Percentiles rank a stretch among this genome's conserved stretches.
These are phyloP conservation scores for Bacterosira constricta DNA, from an alignment of 108 stramenopile genomes.

Conservation along the genomic window DNA sequence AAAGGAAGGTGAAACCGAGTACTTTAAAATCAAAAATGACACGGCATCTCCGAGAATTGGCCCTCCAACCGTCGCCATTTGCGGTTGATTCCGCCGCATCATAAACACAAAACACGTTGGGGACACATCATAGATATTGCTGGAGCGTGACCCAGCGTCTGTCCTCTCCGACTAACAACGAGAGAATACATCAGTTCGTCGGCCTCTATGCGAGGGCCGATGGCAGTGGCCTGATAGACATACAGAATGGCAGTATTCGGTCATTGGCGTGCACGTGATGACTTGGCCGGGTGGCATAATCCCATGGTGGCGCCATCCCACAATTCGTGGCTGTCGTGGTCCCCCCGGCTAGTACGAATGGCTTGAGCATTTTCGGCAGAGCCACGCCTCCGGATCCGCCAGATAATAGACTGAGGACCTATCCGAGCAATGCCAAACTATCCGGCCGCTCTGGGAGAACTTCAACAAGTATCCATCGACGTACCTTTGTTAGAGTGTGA, in stretches of 20 bases:
- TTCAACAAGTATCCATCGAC: neutral
- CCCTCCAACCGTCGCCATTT: too few species aligned
- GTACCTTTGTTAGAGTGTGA: too few species aligned
- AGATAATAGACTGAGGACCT: neutral
- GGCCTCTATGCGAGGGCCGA: neutral
- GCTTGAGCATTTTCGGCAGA: neutral
- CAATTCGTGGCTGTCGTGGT: neutral
- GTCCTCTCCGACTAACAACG: constrained; percentile 21
- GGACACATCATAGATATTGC: too few species aligned
- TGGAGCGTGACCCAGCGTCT: neutral
- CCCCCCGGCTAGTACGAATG: neutral
- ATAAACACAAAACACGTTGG: too few species aligned
- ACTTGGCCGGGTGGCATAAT: neutral
- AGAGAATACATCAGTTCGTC: neutral
- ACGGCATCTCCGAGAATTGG: too few species aligned
- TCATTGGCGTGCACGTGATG: neutral
- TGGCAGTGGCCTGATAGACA: neutral
- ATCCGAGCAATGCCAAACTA: neutral
- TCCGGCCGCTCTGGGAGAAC: neutral
- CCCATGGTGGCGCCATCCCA: neutral
- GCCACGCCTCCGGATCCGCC: neutral
- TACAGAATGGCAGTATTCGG: neutral
- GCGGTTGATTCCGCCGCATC: too few species aligned
- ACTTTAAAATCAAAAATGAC: too few species aligned
- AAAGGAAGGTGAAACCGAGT: too few species aligned